Base-by-base conservation (phyloP, 495 filamentous ascomycete genomes). In the Penicillium arizonense region DNA sequence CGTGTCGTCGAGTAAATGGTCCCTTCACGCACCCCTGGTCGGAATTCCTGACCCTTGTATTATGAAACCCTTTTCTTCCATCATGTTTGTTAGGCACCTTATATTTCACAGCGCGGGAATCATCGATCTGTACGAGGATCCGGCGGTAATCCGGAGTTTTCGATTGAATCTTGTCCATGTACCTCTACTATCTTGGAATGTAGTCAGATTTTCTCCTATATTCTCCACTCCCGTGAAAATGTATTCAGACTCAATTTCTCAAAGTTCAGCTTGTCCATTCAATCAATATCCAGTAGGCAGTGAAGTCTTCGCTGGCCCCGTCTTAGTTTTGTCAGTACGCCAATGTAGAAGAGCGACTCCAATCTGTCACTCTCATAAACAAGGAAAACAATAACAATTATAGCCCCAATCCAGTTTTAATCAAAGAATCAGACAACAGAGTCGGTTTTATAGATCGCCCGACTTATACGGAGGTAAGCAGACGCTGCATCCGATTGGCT, bases 1-100 rank as follows among this genome's bases (percentile, higher is more conserved):
- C 82, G 86, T 65, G 88, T 97, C 67, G 57, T 96, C 12, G 58
- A 69, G 42, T 61, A 71, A 63, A 56, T 20, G 14, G 21, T 47
- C 46, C 23, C 38, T 42, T 44, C 32, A 35, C 51, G 28, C 40
- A 32, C 44, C 33, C 23, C 12, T 38, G 50, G 48, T 52, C 37
- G n/a, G 38, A 36, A 35, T 52, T 56, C 54, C 51, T 56, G 58
- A 50, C 61, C 53, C 55, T 49, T 74, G 67, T 73, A 72, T 67
- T 69, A 67, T 72, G 64, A 68, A 62, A 64, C 47, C 55, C 36
- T 56, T 60, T 59, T 49, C 53, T 67, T 63, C 65, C 56, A 62
- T 47, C 44, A 52, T 69, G 54, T 62, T 73, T 66, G 55, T 65
- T 61, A 58, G 56, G 41, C 58, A 59, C 50, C 47, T 55, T 62